phyloP scores from a whole-genome alignment of 345 rosid genomes.

The Salix koriyanagi region DNA sequence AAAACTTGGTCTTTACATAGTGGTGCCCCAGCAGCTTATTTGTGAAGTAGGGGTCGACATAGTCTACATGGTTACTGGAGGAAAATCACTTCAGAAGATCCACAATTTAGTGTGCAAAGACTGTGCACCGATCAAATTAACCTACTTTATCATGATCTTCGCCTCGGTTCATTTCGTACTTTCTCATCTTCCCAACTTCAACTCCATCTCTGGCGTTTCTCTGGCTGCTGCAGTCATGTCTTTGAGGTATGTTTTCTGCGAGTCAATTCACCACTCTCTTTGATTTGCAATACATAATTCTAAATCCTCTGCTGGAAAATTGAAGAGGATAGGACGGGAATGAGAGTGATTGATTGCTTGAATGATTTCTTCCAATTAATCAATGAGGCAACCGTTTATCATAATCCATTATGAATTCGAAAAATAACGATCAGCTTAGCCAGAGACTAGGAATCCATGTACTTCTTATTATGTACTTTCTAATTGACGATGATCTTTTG shows the following conservation, averaged over 20 bases:
- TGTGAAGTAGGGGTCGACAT: slow-evolving; percentile 25
- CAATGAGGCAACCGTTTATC: too few relatives aligned
- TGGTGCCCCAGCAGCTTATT: slow-evolving; percentile 27
- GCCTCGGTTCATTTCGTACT: slow-evolving; percentile 29
- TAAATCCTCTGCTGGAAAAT: not conserved
- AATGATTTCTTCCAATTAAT: too few relatives aligned
- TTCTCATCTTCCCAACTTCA: slow-evolving; percentile 29
- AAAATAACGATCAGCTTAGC: too few relatives aligned
- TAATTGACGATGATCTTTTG: not conserved
- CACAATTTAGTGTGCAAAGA: slow-evolving; percentile 4
- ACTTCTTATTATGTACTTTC: too few relatives aligned
- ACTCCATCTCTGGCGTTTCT: slow-evolving; percentile 28
- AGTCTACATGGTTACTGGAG: slow-evolving; percentile 35
- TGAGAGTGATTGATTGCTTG: too few relatives aligned
- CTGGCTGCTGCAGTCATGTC: slow-evolving; percentile 31
- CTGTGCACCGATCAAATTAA: slow-evolving; percentile 15
- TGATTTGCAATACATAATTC: not conserved
- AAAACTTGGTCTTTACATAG: slow-evolving; percentile 28
- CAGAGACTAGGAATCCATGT: too few relatives aligned
- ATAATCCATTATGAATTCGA: too few relatives aligned
- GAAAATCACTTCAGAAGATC: slow-evolving; percentile 24
- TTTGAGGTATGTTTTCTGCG: slow-evolving; percentile 13
- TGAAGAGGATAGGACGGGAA: too few relatives aligned
- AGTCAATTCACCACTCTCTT: not conserved
- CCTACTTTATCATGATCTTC: slow-evolving; percentile 28